These are phyloP conservation scores for Chenopodium suecicum DNA, from an alignment of 148 eudicot genomes.

Conservation along the genomic window DNA sequence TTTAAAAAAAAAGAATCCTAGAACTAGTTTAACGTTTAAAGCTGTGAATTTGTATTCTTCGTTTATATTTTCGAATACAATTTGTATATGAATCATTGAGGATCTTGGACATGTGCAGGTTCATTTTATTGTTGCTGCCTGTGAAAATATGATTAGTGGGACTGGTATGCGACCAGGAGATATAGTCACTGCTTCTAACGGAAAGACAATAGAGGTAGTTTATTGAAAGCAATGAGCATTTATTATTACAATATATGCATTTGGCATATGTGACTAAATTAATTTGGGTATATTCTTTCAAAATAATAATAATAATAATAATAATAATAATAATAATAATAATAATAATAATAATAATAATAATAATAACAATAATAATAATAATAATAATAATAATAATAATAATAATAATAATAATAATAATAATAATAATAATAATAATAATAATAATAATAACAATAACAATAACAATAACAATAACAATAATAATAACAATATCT, in stretches of 20 bases:
- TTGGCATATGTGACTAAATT: background rate
- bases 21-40: background rate
- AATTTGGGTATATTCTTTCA: background rate
- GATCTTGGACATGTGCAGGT: slow-evolving; percentile 50
- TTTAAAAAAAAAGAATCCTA: no score
- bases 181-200: slow-evolving; percentile 90
- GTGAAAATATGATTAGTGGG: slow-evolving; percentile 99
- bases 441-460: no score
- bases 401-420: no score
- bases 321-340: no score
- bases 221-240: background rate
- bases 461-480: no score
- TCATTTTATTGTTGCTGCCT: slow-evolving; percentile 96
- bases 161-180: slow-evolving; percentile 99
- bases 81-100: background rate
- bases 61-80: background rate
- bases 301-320: no score
- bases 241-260: background rate
- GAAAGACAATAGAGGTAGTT: slow-evolving; percentile 96
- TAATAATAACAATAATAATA: no score
- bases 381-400: no score
- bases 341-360: no score
- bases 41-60: background rate
- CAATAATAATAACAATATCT: no score
- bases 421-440: no score